Percentiles rank a stretch among this genome's conserved stretches.
Conservation (phyloP, 2,329 filamentous ascomycete genomes). For the Neofusicoccum cordaticola region DNA sequence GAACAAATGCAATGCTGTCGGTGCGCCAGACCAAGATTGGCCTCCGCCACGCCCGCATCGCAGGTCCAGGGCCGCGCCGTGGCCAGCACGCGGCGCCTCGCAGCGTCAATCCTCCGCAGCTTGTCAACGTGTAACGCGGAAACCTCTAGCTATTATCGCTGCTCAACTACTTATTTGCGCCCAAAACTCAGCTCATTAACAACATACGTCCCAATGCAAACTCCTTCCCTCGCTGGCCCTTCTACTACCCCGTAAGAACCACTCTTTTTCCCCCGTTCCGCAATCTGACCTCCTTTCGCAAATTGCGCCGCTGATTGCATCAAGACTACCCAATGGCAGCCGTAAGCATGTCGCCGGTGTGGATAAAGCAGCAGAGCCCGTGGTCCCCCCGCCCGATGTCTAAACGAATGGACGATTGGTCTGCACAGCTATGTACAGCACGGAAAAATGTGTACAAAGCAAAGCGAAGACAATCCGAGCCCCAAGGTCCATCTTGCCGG, state of each 20-base stretch:
- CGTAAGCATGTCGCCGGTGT: neutral
- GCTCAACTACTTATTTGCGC: slow-evolving; percentile 17
- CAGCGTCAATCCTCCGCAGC: neutral
- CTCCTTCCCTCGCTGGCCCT: neutral
- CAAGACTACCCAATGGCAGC: neutral
- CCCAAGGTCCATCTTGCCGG: neutral
- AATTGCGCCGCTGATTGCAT: neutral
- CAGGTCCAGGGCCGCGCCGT: neutral
- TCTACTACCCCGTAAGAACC: slow-evolving; percentile 1
- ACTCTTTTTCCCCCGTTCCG: slow-evolving; percentile 4
- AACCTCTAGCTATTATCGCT: slow-evolving; percentile 16
- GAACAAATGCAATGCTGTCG: neutral
- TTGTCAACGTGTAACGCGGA: neutral
- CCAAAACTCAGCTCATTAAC: slow-evolving; percentile 16
- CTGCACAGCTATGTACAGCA: slow-evolving; percentile 19
- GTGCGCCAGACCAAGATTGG: neutral
- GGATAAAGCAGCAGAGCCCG: neutral
- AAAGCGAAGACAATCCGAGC: slow-evolving; percentile 13
- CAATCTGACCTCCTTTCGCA: slow-evolving; percentile 1
- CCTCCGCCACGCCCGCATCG: neutral
- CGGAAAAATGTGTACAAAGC: slow-evolving; percentile 15
- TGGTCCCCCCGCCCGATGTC: neutral
- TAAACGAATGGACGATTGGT: slow-evolving; percentile 15
- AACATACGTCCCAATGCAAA: slow-evolving; percentile 11
- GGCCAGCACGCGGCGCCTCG: neutral